These are phyloP conservation scores for Lactarius psammicola DNA, from an alignment of 768 basidiomycete species.

Conservation along the genomic window DNA sequence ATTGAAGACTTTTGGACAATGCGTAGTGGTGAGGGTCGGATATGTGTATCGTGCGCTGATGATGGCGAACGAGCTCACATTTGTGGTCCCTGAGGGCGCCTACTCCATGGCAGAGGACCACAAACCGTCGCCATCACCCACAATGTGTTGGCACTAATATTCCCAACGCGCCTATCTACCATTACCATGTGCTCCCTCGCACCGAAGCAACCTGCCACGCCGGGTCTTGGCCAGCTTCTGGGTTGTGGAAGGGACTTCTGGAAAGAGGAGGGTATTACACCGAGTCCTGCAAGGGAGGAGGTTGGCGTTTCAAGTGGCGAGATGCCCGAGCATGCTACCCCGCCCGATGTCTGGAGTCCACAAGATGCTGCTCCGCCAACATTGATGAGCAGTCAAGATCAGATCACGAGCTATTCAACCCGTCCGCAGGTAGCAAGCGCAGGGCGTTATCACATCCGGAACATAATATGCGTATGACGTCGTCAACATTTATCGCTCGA, in stretches of 20 bases:
- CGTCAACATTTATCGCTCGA: slow-evolving; percentile 88
- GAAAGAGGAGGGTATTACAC: slow-evolving; percentile 46
- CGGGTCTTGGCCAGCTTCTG: too few relatives aligned
- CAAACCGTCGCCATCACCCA: slow-evolving; percentile 50
- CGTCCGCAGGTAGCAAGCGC: slow-evolving; percentile 56
- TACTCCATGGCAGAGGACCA: slow-evolving; percentile 87
- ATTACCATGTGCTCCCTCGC: too few relatives aligned
- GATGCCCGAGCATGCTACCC: slow-evolving; percentile 59
- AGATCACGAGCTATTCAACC: slow-evolving; percentile 56
- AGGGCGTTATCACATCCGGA: too few relatives aligned
- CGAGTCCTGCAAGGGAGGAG: slow-evolving; percentile 39
- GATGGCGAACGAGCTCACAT: slow-evolving; percentile 79
- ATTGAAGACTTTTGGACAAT: too few relatives aligned
- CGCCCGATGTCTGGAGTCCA: slow-evolving; percentile 35
- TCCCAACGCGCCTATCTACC: too few relatives aligned
- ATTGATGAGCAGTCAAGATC: slow-evolving; percentile 41
- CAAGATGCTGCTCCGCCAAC: slow-evolving; percentile 37
- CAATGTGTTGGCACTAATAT: slow-evolving; percentile 41
- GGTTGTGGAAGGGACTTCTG: slow-evolving; percentile 64
- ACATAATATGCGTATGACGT: slow-evolving; percentile 86
- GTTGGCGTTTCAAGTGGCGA: slow-evolving; percentile 79
- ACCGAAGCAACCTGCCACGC: too few relatives aligned
- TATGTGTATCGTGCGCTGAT: slow-evolving; percentile 26
- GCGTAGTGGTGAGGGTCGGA: too few relatives aligned
- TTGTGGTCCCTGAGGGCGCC: slow-evolving; percentile 87